Percentiles rank a stretch among this genome's conserved stretches.
Conservation (phyloP, 106 monocot genomes). For the Allium sativum region DNA sequence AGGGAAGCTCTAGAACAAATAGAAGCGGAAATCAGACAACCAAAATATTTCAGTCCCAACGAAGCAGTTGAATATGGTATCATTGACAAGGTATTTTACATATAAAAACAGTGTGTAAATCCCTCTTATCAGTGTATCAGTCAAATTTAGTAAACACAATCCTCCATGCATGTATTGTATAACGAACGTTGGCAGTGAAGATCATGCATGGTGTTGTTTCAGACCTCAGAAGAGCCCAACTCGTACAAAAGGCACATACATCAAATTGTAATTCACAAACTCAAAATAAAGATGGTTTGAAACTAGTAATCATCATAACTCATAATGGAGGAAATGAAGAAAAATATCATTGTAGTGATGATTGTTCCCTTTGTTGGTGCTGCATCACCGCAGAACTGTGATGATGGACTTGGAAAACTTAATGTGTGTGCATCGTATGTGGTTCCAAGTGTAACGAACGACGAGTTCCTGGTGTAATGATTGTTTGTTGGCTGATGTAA, state of each 20-base stretch:
- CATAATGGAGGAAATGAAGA: background rate
- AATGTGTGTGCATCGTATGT: constrained; percentile 19
- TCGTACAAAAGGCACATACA: constrained; percentile 16
- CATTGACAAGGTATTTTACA: constrained; percentile 68
- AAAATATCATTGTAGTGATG: background rate
- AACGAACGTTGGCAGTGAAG: constrained; percentile 50
- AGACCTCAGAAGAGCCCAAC: constrained; percentile 54
- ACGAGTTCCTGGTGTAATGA: too few species aligned
- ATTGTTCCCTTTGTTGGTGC: background rate
- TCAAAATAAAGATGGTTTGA: too few species aligned
- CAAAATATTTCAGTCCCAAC: constrained; percentile 90
- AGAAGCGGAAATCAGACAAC: constrained; percentile 80
- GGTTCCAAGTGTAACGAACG: constrained; percentile 9
- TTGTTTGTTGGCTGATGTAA: too few species aligned
- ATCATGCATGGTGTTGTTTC: constrained; percentile 53
- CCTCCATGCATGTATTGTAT: constrained; percentile 42
- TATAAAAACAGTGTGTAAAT: background rate
- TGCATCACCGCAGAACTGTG: constrained; percentile 11
- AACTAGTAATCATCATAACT: too few species aligned
- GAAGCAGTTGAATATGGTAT: constrained; percentile 98
- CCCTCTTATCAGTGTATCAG: background rate
- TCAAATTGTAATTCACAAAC: too few species aligned
- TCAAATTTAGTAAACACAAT: background rate
- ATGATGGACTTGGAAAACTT: constrained; percentile 18
- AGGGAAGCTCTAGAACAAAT: constrained; percentile 77